Conservation (phyloP, 805 yeast genomes). For the Cyberlindnera euphorbiae region DNA sequence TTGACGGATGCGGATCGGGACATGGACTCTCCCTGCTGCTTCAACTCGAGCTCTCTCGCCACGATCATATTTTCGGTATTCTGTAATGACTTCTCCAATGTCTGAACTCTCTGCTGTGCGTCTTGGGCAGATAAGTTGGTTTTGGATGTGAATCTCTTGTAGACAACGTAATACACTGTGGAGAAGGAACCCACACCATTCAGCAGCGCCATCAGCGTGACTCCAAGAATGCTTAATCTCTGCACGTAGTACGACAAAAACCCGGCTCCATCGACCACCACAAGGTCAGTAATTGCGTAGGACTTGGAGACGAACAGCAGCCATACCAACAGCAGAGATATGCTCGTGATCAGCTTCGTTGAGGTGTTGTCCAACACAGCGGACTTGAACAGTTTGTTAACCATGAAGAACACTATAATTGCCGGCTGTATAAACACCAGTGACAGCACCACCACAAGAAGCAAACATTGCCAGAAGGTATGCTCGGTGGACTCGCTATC, state of each 20-base stretch:
- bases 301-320: slow-evolving; percentile 17
- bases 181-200: slow-evolving; percentile 28
- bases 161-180: slow-evolving; percentile 23
- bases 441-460: slow-evolving; percentile 7
- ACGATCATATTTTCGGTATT: slow-evolving; percentile 20
- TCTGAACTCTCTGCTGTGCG: slow-evolving; percentile 6
- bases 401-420: slow-evolving; percentile 10
- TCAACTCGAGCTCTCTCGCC: slow-evolving; percentile 14
- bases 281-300: slow-evolving; percentile 20
- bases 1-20: slow-evolving; percentile 1
- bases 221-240: slow-evolving; percentile 23
- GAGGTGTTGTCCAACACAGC: slow-evolving; percentile 6
- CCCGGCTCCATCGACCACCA: slow-evolving; percentile 10
- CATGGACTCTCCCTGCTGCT: background rate
- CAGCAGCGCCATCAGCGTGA: slow-evolving; percentile 23
- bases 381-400: slow-evolving; percentile 19
- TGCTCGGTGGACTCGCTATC: slow-evolving; percentile 6
- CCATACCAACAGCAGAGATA: slow-evolving; percentile 13
- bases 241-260: slow-evolving; percentile 15
- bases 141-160: slow-evolving; percentile 7
- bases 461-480: slow-evolving; percentile 12
- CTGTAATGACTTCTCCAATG: slow-evolving; percentile 15
- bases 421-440: slow-evolving; percentile 21
- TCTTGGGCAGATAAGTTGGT: slow-evolving; percentile 4
- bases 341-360: slow-evolving; percentile 7